These are phyloP conservation scores for Phytopythium boreale DNA, from an alignment of 352 stramenopile species.

Conservation along the genomic window DNA sequence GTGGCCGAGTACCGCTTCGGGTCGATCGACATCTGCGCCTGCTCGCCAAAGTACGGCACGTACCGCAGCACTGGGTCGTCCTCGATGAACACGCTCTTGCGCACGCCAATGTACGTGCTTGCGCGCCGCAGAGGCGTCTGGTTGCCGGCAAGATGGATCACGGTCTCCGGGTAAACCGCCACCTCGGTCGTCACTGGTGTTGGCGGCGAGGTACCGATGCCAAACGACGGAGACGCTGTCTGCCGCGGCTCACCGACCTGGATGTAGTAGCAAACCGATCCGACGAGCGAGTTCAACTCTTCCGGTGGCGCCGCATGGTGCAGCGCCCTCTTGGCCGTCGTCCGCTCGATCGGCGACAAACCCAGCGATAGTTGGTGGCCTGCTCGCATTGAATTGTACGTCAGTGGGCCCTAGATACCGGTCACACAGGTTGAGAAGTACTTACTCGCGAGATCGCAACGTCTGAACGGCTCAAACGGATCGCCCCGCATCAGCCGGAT, in stretches of 20 bases:
- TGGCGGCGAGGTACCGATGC: background rate
- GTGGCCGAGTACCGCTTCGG: slow-evolving; percentile 57
- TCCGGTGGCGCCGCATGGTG: slow-evolving; percentile 9
- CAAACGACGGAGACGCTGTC: background rate
- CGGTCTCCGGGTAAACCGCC: slow-evolving; percentile 47
- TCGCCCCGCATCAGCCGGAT: slow-evolving; percentile 25
- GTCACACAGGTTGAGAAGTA: background rate
- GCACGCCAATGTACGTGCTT: slow-evolving; percentile 68
- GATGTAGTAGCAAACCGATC: slow-evolving; percentile 36
- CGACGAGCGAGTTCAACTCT: slow-evolving; percentile 35
- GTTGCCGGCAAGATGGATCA: slow-evolving; percentile 42
- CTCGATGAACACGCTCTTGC: slow-evolving; percentile 69
- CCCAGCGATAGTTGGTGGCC: slow-evolving; percentile 23
- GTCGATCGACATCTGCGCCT: slow-evolving; percentile 47
- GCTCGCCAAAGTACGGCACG: slow-evolving; percentile 88
- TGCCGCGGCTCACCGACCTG: slow-evolving; percentile 9
- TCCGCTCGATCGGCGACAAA: slow-evolving; percentile 31
- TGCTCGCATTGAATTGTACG: background rate
- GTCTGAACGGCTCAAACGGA: slow-evolving; percentile 19
- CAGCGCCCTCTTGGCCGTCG: slow-evolving; percentile 20
- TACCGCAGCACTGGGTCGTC: slow-evolving; percentile 86
- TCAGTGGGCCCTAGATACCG: background rate
- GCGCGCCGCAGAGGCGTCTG: slow-evolving; percentile 45
- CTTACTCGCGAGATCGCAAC: slow-evolving; percentile 33
- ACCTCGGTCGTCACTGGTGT: slow-evolving; percentile 7